phyloP scores from a whole-genome alignment of 1,139 yeast species.

The Magnusiomyces tetraspermus region DNA sequence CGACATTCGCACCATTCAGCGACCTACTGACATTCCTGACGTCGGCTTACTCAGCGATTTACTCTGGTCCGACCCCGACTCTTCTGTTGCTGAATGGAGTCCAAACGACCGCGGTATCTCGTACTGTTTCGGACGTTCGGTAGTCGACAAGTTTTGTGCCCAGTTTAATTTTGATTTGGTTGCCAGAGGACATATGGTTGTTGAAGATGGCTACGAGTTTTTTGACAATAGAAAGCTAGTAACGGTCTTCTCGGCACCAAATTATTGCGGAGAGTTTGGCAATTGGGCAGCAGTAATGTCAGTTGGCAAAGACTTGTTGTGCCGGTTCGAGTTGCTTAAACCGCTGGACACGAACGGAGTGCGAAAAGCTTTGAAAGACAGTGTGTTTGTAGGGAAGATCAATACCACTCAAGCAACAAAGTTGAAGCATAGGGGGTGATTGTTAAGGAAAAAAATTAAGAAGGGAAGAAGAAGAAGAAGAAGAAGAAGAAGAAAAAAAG shows the following conservation, averaged over 20 bases:
- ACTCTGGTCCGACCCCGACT: slow-evolving; percentile 83
- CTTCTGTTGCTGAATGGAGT: slow-evolving; percentile 59
- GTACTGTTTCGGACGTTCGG: slow-evolving; percentile 65
- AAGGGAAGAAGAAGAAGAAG: not conserved
- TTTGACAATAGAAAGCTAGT: slow-evolving; percentile 69
- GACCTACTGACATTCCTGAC: slow-evolving; percentile 87
- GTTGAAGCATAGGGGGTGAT: not conserved
- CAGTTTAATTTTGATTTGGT: slow-evolving; percentile 68
- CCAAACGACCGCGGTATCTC: slow-evolving; percentile 84
- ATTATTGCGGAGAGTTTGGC: slow-evolving; percentile 84
- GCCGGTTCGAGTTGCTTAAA: slow-evolving; percentile 74
- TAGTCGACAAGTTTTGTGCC: slow-evolving; percentile 61
- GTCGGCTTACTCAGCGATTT: slow-evolving; percentile 72
- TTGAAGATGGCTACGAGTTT: slow-evolving; percentile 86
- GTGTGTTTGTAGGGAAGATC: slow-evolving; percentile 10
- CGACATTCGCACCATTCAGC: slow-evolving; percentile 58
- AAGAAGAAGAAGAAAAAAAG: not conserved
- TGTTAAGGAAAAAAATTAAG: not conserved
- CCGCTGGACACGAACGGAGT: slow-evolving; percentile 34
- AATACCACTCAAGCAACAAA: slow-evolving; percentile 6
- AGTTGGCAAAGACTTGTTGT: slow-evolving; percentile 63
- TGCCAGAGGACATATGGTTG: slow-evolving; percentile 88
- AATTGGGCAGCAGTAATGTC: slow-evolving; percentile 90
- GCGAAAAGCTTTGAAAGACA: slow-evolving; percentile 11
- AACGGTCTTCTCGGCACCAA: slow-evolving; percentile 80